phyloP scores from a whole-genome alignment of 1,284 basidiomycete species.

The Vanrija pseudolonga region DNA sequence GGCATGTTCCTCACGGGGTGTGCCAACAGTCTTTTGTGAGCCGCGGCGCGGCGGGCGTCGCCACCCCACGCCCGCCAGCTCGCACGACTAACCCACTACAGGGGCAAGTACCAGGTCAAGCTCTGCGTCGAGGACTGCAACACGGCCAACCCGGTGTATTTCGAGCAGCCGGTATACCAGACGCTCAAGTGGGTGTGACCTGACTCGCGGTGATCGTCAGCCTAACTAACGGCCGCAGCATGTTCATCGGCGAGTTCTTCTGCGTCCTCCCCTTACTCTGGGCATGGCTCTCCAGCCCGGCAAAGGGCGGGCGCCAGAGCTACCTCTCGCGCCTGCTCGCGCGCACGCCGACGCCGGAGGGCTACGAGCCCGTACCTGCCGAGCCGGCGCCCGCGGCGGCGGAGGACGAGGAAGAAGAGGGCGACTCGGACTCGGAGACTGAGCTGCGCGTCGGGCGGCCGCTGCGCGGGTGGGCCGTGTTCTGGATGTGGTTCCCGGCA shows the following conservation, averaged over 20 bases:
- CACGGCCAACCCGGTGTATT: slow-evolving; percentile 59
- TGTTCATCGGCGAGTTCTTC: slow-evolving; percentile 82
- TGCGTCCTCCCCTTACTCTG: slow-evolving; percentile 81
- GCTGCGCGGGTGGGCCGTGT: slow-evolving; percentile 36
- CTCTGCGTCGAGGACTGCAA: slow-evolving; percentile 88
- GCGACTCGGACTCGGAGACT: slow-evolving; percentile 14
- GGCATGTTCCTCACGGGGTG: slow-evolving; percentile 55
- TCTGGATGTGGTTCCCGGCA: slow-evolving; percentile 48
- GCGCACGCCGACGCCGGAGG: slow-evolving; percentile 11
- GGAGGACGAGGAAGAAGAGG: slow-evolving; percentile 12
- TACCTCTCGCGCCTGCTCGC: slow-evolving; percentile 5
- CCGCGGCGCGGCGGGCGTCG: slow-evolving; percentile 4
- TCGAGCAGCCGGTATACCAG: slow-evolving; percentile 85
- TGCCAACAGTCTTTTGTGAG: slow-evolving; percentile 48
- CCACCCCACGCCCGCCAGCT: neutral
- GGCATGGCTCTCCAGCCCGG: slow-evolving; percentile 37
- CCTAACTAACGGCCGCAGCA: slow-evolving; percentile 46
- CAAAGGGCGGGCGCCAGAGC: slow-evolving; percentile 5
- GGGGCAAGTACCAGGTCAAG: slow-evolving; percentile 61
- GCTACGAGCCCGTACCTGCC: slow-evolving; percentile 38
- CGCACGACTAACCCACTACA: slow-evolving; percentile 4
- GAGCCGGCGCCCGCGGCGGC: slow-evolving; percentile 38
- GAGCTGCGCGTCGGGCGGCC: slow-evolving; percentile 6
- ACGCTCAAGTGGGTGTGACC: slow-evolving; percentile 85
- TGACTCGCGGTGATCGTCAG: slow-evolving; percentile 26